A percentile compares a stretch with the other conserved stretches of the same genome.
These are phyloP conservation scores for Ostreobium quekettii DNA, from an alignment of 139 green algal species.

Conservation along the genomic window DNA sequence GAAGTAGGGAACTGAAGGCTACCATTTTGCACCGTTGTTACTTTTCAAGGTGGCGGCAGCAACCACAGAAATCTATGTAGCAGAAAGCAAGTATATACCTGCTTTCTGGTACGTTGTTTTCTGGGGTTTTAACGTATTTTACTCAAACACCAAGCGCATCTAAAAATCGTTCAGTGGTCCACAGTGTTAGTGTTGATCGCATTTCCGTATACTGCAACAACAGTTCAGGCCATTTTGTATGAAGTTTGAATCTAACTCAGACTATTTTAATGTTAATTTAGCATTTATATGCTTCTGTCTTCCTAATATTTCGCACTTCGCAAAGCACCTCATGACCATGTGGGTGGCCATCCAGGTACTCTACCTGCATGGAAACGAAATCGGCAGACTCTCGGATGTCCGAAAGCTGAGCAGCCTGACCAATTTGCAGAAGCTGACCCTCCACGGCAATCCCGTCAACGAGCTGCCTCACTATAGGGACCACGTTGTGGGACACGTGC, in stretches of 20 bases:
- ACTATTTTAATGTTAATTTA: neutral
- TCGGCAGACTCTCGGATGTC: slow-evolving; percentile 28
- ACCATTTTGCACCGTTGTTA: no score
- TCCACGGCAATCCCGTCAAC: slow-evolving; percentile 36
- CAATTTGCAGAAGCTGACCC: slow-evolving; percentile 34
- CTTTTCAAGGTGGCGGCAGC: no score
- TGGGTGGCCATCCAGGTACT: slow-evolving; percentile 25
- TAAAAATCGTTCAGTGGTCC: no score
- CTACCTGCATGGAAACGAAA: slow-evolving; percentile 44
- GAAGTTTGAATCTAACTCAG: no score
- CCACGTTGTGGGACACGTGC: slow-evolving; percentile 10
- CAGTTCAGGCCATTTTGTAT: no score
- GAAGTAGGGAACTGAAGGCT: no score
- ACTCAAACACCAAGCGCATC: no score
- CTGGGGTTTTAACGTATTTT: no score
- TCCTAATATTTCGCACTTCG: neutral
- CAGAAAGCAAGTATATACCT: no score
- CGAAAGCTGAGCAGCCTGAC: slow-evolving; percentile 30
- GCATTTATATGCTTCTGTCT: neutral
- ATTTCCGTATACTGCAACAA: neutral
- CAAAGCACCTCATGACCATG: neutral
- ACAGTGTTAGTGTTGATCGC: neutral
- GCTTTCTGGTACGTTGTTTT: no score
- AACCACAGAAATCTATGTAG: no score
- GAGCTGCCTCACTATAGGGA: slow-evolving; percentile 31